Evolutionary conservation across 2,329 filamentous ascomycete species (phyloP), one percentile per base, ranked within the genome.

Genomic region (Elsinoe perseae): DNA sequence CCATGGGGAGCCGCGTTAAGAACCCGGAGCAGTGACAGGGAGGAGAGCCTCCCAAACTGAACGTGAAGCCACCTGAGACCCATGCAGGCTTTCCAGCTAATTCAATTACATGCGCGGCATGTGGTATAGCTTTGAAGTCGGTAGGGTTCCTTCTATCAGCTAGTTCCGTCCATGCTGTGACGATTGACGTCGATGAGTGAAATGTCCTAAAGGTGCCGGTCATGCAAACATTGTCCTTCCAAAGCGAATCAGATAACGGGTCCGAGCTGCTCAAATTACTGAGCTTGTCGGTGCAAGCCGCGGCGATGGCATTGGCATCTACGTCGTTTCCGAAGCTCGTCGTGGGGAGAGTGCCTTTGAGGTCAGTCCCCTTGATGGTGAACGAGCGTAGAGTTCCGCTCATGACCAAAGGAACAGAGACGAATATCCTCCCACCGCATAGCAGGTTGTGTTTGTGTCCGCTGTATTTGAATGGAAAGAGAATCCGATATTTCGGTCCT

Each of bases 221-320:
- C 10, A 83, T 63, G 7, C 71, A 75, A 2, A 84, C 72, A 56
- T 83, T 77, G 62, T 84, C 81, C 36, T 80, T 72, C 80, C 80
- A 84, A 4, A 65, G 57, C 0, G 59, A 57, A 52, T 62, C 61
- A 8, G 18, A 28, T n/a, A 53, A 38, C 8, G 58, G 38, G 23
- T 60, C 30, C 3, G 36, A 20, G 23, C 38, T 21, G 20, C 53
- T 27, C 5, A 60, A 20, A 8, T 56, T 27, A 2, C 46, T n/a
- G 5, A 53, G 50, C 9, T 16, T 23, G 8, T 27, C 30, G 8
- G 38, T 18, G 21, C 50, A 53, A 9, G 23, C 16, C 7, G 9
- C 18, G 8, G 50, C 50, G 5, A 53, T 20, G 23, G 28, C 18
- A 10, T 53, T n/a, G 2, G 34, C 20, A 32, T 53, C 32, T 27